phyloP scores from a whole-genome alignment of 768 basidiomycete genomes.

The Suillus placidus region DNA sequence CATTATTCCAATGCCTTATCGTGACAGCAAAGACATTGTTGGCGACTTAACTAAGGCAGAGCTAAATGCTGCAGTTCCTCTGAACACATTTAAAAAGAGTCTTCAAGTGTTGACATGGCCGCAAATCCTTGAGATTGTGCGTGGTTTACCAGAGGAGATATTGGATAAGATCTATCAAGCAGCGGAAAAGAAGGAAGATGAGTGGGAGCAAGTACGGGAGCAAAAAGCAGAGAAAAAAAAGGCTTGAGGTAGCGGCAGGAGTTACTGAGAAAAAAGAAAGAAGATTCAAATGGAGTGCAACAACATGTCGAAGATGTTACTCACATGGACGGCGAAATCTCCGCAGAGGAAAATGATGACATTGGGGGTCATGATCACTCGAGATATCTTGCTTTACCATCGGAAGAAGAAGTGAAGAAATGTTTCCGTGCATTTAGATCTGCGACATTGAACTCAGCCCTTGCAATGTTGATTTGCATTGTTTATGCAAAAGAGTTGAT shows the following conservation, averaged over 20 bases:
- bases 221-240: neutral
- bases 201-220: neutral
- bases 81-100: neutral
- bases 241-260: too few species aligned
- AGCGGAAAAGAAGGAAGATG: neutral
- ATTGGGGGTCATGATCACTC: neutral
- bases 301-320: too few species aligned
- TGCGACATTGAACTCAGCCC: neutral
- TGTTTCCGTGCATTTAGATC: neutral
- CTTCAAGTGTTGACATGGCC: neutral
- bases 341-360: too few species aligned
- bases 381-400: neutral
- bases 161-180: neutral
- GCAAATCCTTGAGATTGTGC: neutral
- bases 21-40: neutral
- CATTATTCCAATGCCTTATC: too few species aligned
- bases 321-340: too few species aligned
- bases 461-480: neutral
- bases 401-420: neutral
- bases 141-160: neutral
- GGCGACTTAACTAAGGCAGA: neutral
- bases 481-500: neutral
- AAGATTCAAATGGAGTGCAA: too few species aligned
- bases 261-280: too few species aligned
- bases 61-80: neutral